Conservation (phyloP, 2,329 filamentous ascomycete species). For the Alternaria tenuissima region DNA sequence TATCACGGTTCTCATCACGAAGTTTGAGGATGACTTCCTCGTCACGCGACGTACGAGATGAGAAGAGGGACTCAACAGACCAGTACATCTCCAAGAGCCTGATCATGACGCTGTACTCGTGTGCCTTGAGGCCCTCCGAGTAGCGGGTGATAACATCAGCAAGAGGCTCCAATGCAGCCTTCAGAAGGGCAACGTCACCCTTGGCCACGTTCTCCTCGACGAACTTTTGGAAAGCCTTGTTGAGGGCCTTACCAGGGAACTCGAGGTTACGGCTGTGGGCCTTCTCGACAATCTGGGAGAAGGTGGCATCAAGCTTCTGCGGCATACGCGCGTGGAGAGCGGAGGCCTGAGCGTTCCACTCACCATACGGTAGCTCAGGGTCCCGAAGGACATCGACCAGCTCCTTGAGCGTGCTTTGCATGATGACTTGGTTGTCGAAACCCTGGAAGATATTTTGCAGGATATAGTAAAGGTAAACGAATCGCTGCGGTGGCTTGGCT, state of each 20-base stretch:
- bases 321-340: conserved; percentile 98
- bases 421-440: conserved; percentile 97
- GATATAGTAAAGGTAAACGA: conserved; percentile 77
- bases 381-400: conserved; percentile 90
- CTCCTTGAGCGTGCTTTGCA: conserved; percentile 85
- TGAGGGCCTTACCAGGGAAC: conserved; percentile 89
- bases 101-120: conserved; percentile 85
- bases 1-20: conserved; percentile 95
- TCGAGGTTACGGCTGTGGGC: conserved; percentile 79
- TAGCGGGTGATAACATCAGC: conserved; percentile 81
- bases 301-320: conserved; percentile 83
- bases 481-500: conserved; percentile 89
- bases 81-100: conserved; percentile 82
- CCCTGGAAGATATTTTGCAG: conserved; percentile 88
- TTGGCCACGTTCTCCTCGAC: conserved; percentile 82
- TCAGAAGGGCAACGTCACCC: conserved; percentile 76
- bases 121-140: conserved; percentile 84
- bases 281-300: conserved; percentile 86
- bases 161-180: conserved; percentile 76
- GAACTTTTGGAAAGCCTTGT: conserved; percentile 86
- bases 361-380: conserved; percentile 90
- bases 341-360: conserved; percentile 95
- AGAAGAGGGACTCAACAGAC: conserved; percentile 86
- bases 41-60: conserved; percentile 82
- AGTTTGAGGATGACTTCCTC: conserved; percentile 94